phyloP scores from a whole-genome alignment of 148 eudicot species.

The Amaranthus hypochondriacus region DNA sequence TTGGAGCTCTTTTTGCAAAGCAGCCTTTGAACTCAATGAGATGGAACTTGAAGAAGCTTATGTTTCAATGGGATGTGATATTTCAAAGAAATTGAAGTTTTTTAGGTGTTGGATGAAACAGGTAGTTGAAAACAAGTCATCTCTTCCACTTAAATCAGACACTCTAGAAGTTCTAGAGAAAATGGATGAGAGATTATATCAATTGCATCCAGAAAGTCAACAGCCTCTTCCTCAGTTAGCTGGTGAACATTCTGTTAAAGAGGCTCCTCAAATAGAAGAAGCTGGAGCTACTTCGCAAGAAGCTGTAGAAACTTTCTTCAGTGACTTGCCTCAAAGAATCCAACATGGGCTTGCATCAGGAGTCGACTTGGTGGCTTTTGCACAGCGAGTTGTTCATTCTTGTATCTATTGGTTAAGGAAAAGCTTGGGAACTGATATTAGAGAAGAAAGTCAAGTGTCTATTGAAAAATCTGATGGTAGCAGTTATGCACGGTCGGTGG shows the following conservation, averaged over 20 bases:
- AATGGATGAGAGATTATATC: constrained; percentile 23
- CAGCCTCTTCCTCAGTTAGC: constrained; percentile 28
- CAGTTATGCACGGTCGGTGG: constrained; percentile 32
- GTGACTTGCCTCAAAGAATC: constrained; percentile 56
- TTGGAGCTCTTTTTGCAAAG: constrained; percentile 69
- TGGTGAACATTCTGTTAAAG: constrained; percentile 15
- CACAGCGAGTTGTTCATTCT: constrained; percentile 57
- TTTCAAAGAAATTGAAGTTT: constrained; percentile 80
- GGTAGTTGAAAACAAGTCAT: constrained; percentile 29
- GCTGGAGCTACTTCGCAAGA: constrained; percentile 32
- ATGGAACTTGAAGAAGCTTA: constrained; percentile 72
- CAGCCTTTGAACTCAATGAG: constrained; percentile 43
- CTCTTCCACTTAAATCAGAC: constrained; percentile 17
- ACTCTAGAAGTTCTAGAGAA: constrained; percentile 26
- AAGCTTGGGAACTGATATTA: constrained; percentile 28
- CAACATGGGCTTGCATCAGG: constrained; percentile 67
- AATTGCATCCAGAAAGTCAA: constrained; percentile 34
- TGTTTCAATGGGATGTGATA: constrained; percentile 31
- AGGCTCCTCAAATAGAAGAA: constrained; percentile 29
- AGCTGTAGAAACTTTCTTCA: constrained; percentile 59
- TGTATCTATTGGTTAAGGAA: constrained; percentile 55
- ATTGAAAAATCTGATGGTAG: constrained; percentile 33
- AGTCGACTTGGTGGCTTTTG: constrained; percentile 65
- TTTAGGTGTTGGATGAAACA: constrained; percentile 91
- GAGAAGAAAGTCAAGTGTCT: constrained; percentile 30